phyloP scores from a whole-genome alignment of 306 rosid genomes.

The Carpinus fangiana region DNA sequence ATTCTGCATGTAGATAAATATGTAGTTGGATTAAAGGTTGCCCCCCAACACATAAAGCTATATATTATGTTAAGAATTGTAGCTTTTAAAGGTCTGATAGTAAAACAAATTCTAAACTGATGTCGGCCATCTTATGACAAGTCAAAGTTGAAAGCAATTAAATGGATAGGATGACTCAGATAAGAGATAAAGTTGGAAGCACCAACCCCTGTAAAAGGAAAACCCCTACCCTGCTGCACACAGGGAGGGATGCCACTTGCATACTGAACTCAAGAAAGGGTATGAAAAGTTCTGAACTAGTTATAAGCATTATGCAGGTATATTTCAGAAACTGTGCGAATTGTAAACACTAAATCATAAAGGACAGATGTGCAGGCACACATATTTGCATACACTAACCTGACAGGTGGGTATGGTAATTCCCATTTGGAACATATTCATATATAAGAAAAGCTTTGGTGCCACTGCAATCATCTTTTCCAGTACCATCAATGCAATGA shows the following conservation, averaged over 20 bases:
- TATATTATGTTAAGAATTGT: conserved; percentile 4
- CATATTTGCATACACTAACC: conserved; percentile 44
- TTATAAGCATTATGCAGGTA: neutral
- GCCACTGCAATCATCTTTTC: conserved; percentile 52
- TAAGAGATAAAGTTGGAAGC: neutral
- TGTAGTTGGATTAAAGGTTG: conserved; percentile 23
- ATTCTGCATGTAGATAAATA: conserved; percentile 42
- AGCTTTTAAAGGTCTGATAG: neutral
- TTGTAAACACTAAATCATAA: neutral
- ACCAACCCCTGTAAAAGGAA: too few species aligned
- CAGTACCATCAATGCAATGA: conserved; percentile 60
- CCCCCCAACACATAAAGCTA: conserved; percentile 11
- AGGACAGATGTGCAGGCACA: neutral
- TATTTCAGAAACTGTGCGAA: neutral
- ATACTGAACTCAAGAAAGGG: neutral
- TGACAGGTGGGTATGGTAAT: conserved; percentile 57
- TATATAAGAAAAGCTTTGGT: conserved; percentile 62
- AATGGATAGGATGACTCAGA: neutral
- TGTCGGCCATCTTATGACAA: neutral
- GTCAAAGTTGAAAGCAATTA: neutral
- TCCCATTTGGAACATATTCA: conserved; percentile 66
- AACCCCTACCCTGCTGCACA: neutral
- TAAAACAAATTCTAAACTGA: neutral
- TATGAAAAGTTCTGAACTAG: neutral
- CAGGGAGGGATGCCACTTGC: neutral